Conservation (phyloP, 768 basidiomycete genomes). For the Tubosaeta sp. region DNA sequence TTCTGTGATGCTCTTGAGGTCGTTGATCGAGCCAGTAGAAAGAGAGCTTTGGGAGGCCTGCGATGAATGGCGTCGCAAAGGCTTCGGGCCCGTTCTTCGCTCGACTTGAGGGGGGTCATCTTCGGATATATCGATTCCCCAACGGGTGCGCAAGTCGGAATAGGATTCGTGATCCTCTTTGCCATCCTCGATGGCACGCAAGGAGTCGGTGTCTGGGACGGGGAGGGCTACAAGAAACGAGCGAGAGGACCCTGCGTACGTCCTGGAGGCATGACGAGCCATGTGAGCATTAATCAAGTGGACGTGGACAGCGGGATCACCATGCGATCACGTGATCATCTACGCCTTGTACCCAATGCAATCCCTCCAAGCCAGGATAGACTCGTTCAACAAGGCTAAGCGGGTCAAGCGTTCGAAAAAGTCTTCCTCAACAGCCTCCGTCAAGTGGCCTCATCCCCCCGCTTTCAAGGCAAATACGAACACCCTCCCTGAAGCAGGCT, state of each 20-base stretch:
- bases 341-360: constrained; percentile 40
- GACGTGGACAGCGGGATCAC: too few species aligned
- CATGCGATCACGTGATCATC: constrained; percentile 10
- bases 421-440: constrained; percentile 39
- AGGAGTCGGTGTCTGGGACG: constrained; percentile 22
- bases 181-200: constrained; percentile 43
- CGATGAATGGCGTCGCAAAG: constrained; percentile 23
- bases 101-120: constrained; percentile 49
- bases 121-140: constrained; percentile 79
- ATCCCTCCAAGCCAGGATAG: constrained; percentile 51
- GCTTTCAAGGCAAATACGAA: constrained; percentile 65
- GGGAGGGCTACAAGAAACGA: constrained; percentile 72
- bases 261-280: constrained; percentile 40
- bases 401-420: constrained; percentile 52
- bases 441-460: constrained; percentile 76
- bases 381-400: constrained; percentile 63
- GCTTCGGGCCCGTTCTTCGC: background rate
- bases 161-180: constrained; percentile 67
- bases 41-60: constrained; percentile 38
- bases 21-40: constrained; percentile 63
- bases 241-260: constrained; percentile 75
- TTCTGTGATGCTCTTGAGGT: constrained; percentile 76
- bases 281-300: background rate
- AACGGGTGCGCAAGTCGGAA: constrained; percentile 64
- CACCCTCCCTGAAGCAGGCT: constrained; percentile 83